A percentile compares a stretch with the other conserved stretches of the same genome.
Evolutionary conservation across 768 basidiomycete genomes (phyloP).

Genomic region (Phanerodontia chrysosporium): DNA sequence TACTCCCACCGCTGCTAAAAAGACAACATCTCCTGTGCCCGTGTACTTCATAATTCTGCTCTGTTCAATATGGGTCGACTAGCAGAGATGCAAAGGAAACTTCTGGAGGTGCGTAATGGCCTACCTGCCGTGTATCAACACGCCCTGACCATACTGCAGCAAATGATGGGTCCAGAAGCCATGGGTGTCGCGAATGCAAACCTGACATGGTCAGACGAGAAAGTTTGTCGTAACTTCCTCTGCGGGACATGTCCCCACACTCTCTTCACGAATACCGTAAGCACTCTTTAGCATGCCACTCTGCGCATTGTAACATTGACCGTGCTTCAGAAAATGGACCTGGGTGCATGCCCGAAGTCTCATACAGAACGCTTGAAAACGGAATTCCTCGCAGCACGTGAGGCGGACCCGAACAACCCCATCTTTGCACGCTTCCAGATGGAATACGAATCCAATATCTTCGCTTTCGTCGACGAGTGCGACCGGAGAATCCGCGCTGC

Average conservation of each 20-base stretch:
- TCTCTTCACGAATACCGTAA: conserved; percentile 94
- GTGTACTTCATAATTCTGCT: too few relatives aligned
- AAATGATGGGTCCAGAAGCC: conserved; percentile 99
- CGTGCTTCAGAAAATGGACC: conserved; percentile 89
- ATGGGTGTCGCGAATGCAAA: conserved; percentile 96
- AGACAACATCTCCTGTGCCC: too few relatives aligned
- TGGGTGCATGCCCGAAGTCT: conserved; percentile 95
- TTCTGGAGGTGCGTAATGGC: conserved; percentile 48
- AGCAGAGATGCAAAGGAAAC: conserved; percentile 97
- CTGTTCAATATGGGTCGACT: conserved; percentile 76
- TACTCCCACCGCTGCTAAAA: not conserved
- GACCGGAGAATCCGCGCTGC: conserved; percentile 93
- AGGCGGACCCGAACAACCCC: conserved; percentile 73
- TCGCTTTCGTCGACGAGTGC: conserved; percentile 96
- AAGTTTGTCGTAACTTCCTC: conserved; percentile 96
- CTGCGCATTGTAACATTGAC: not conserved
- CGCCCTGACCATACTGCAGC: conserved; percentile 43
- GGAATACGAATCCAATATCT: conserved; percentile 95
- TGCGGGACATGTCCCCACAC: conserved; percentile 99
- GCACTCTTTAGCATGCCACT: conserved; percentile 25
- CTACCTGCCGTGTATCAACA: conserved; percentile 12
- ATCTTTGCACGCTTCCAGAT: conserved; percentile 84
- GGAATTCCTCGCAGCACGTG: conserved; percentile 79
- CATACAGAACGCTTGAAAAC: conserved; percentile 93
- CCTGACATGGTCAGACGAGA: conserved; percentile 90